Evolutionary conservation across 2,329 filamentous ascomycete genomes (phyloP).

Genomic region (Cladosporium sp.): DNA sequence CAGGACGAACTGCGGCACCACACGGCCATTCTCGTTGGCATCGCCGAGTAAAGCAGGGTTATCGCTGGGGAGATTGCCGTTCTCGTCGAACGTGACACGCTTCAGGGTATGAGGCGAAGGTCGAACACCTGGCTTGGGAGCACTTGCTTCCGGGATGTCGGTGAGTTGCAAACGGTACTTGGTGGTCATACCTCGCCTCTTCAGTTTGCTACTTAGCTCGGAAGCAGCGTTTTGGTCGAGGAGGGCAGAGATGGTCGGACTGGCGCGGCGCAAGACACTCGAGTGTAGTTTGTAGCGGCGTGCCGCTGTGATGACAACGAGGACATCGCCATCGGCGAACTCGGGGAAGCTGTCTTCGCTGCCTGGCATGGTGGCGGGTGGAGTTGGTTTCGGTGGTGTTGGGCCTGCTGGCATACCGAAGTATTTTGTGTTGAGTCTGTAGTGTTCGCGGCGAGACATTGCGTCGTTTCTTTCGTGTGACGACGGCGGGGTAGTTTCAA

Average conservation of each 20-base stretch:
- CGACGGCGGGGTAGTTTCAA: neutral
- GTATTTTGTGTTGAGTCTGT: constrained; percentile 15
- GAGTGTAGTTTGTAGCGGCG: constrained; percentile 44
- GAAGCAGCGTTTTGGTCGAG: constrained; percentile 30
- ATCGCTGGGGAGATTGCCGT: constrained; percentile 21
- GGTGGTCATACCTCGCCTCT: constrained; percentile 27
- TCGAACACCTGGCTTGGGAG: neutral
- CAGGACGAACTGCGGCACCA: constrained; percentile 22
- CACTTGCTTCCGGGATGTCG: constrained; percentile 22
- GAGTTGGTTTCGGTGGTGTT: neutral
- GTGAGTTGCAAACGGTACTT: constrained; percentile 29
- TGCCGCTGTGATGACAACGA: constrained; percentile 38
- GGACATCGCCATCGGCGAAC: constrained; percentile 43
- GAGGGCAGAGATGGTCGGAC: constrained; percentile 25
- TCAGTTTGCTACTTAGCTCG: constrained; percentile 32
- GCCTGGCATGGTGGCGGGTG: neutral
- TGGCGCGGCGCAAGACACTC: constrained; percentile 33
- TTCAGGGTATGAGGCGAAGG: constrained; percentile 10
- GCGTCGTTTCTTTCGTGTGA: neutral
- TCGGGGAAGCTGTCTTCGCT: constrained; percentile 35
- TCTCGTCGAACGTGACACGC: constrained; percentile 24
- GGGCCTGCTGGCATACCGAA: neutral
- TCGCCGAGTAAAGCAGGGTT: constrained; percentile 21
- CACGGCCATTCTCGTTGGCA: constrained; percentile 28
- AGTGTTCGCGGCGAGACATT: constrained; percentile 20